Evolutionary conservation across 2,329 filamentous ascomycete species (phyloP), one percentile per base, ranked within the genome.

Genomic region (Fusarium cicatricum): DNA sequence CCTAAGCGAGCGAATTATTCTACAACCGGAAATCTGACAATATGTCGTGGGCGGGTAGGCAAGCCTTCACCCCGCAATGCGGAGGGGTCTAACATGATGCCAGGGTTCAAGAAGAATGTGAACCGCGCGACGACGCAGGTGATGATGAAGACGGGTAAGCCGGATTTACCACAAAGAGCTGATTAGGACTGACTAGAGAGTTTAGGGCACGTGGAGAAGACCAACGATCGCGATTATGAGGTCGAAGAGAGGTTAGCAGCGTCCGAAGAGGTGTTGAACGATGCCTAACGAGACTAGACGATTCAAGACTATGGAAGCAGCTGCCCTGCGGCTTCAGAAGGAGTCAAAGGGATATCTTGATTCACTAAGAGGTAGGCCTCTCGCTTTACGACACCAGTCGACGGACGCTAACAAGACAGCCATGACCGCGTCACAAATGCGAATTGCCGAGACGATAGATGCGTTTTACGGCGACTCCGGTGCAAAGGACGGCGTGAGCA

Each of bases 391-490:
- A 45, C 31, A 38, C 23, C 21, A 31, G 11, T 15, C 6, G 2
- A 17, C 15, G 12, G 39, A 46, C 19, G 36, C 65, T 70, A 46
- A 70, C 58, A 28, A 39, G n/a, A 2, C 65, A 92, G 94, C 95
- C 66, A 99, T 99, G 95, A 99, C 95, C 14, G 94, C 95, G 46
- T 97, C 93, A 48, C 95, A 99, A 78, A 98, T 99, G 94, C 90
- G 94, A 72, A 98, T 99, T 75, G 95, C 95, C 64, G 95, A 99
- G 77, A 99, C 95, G 16, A 99, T 99, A 77, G 95, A 99, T 78
- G 95, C 95, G 34, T 99, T 99, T 77, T 99, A 99, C 78, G 95
- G 95, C 51, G 95, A 99, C 73, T 89, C 93, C 1, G 96, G 96
- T 45, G 92, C 95, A 44, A 91, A 88, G 70, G 96, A 99, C 74